These are phyloP conservation scores for Tritrichomonas musculus DNA, from an alignment of 208 protist genomes.

Conservation along the genomic window DNA sequence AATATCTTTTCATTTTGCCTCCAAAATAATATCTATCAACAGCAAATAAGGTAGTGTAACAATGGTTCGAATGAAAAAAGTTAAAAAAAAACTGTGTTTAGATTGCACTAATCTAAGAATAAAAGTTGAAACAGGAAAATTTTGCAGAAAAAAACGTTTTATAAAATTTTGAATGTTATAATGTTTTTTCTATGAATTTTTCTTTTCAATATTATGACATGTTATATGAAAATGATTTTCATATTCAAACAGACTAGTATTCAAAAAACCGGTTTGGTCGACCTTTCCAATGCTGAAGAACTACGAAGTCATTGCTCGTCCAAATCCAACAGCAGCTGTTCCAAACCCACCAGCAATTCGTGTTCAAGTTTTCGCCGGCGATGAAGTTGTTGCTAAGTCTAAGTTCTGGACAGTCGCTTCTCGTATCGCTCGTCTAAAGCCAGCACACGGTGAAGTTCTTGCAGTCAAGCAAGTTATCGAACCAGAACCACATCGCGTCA, in stretches of 20 bases:
- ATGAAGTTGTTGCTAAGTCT: conserved; percentile 89
- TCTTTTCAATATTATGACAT: not conserved
- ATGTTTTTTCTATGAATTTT: not conserved
- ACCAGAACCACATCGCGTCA: conserved; percentile 74
- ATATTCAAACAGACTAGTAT: not conserved
- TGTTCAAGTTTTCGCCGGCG: conserved; percentile 94
- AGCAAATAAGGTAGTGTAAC: not conserved
- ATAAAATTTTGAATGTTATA: not conserved
- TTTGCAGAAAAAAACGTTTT: not conserved
- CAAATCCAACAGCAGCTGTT: not conserved
- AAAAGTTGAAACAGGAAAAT: not conserved
- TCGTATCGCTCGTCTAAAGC: not conserved
- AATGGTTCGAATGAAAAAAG: not conserved
- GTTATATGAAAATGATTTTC: not conserved
- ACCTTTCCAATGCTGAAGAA: not conserved
- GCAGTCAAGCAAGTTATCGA: conserved; percentile 67
- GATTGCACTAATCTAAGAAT: not conserved
- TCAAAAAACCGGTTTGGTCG: not conserved
- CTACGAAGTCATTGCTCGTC: conserved; percentile 31
- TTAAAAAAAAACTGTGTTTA: not conserved
- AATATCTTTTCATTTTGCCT: not conserved
- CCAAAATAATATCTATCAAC: not conserved
- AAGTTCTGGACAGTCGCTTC: conserved; percentile 84
- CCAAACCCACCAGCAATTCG: conserved; percentile 71
- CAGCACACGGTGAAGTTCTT: conserved; percentile 37